Evolutionary conservation across 2,329 filamentous ascomycete species (phyloP), one percentile per base, ranked within the genome.

Genomic region (Neocatenulostroma microsporum): DNA sequence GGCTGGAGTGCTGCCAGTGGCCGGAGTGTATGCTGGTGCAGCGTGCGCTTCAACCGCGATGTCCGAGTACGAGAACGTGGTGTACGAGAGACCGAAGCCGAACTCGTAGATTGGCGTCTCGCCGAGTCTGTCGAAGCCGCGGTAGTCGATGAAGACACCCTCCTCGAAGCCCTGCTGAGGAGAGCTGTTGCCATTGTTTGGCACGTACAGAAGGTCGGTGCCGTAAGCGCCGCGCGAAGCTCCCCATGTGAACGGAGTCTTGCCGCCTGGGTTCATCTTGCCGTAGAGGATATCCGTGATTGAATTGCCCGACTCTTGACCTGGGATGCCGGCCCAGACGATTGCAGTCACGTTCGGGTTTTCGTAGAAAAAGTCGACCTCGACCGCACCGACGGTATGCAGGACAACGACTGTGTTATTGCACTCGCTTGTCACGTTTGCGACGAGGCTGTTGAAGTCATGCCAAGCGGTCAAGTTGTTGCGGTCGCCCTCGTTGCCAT

Each of bases 361-460:
- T 36, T 83, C 64, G 51, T 82, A 78, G 72, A 78, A 89, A 6
- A 84, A 75, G 7, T 78, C 76, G 15, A 95, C 63, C 1, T 93
- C 64, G 3, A 93, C 82, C 1, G 88, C 78, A 0, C 87, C 87
- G 3, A 80, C 76, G 1, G 83, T 85, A 67, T 96, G 89, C 40
- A 96, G 81, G 40, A 95, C 77, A 12, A 96, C 84, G 40, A 96
- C 82, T 8, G 87, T 94, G 71, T 95, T 94, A 65, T 80, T 78
- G 69, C 82, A 88, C 44, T 77, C 57, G 9, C 78, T 70, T 1
- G 85, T 78, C 9, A 94, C 84, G 30, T 82, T 85, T 62, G 82
- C 74, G 62, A 96, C 82, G 37, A 96, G 65, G 1, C 74, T 70
- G 36, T 96, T 86, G 28, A 84, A 88, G 39, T 78, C 73, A 41